Base-by-base conservation (phyloP, 2,329 filamentous ascomycete species). In the Zalaria sp. region DNA sequence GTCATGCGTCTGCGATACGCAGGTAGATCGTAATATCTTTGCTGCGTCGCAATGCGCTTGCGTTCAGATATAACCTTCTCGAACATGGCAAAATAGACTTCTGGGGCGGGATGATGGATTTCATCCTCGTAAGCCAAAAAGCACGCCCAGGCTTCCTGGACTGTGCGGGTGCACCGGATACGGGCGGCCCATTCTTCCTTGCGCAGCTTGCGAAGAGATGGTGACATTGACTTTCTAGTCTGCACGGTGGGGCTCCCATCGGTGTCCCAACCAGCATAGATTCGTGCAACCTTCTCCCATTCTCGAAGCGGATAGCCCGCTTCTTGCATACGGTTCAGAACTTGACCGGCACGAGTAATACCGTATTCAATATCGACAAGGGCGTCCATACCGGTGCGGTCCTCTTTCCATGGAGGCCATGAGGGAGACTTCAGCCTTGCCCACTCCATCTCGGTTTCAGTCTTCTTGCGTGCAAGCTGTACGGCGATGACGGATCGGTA, bases 371-470 rank as follows among this genome's bases (percentile, higher is more conserved):
- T 66, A 7, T 67, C 70, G 42, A 75, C 69, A 9, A 67, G 62
- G n/a, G 67, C 65, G 51, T 81, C 76, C 52, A 79, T 72, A 1
- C 73, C 75, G 10, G 73, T 68, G 41, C 66, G 72, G 37, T 75
- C 70, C 51, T 75, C 69, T 54, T 77, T 79, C 75, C 75, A 81
- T 0, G 77, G 77, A 9, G 77, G 77, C 77, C 77, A 81, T 5
- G 72, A 75, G 5, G 66, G 59, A 3, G 73, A 66, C 59, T 80
- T 77, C 18, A 78, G 59, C 36, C 64, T 59, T 3, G 75, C 75
- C 67, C 74, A 79, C 44, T 73, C 64, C 27, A 61, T 66, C 51
- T 81, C 77, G 27, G 61, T 57, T 0, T 49, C 32, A 1, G 73
- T 77, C 54, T 80, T 80, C 35, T 60, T 61, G 42, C 73, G 73